Conservation (phyloP, 176 grass and related monocot species). For the Triticum turgidum region DNA sequence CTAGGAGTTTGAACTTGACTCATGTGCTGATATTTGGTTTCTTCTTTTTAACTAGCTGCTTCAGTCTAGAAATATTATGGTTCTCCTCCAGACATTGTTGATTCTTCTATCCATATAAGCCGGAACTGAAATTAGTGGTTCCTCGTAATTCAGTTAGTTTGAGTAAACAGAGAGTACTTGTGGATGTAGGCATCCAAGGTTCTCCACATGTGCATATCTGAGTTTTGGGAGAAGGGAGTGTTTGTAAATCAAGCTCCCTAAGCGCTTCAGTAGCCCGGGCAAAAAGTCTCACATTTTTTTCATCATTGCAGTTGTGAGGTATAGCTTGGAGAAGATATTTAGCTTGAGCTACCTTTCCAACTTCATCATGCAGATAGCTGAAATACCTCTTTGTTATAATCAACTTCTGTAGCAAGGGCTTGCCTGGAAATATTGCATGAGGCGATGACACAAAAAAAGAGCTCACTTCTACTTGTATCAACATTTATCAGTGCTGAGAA, state of each 20-base stretch:
- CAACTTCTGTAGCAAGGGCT: slow-evolving; percentile 58
- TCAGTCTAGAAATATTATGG: slow-evolving; percentile 40
- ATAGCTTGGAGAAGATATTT: slow-evolving; percentile 51
- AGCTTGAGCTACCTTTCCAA: slow-evolving; percentile 53
- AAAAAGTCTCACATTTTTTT: slow-evolving; percentile 49
- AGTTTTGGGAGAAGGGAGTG: too few species aligned
- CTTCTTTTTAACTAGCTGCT: slow-evolving; percentile 39
- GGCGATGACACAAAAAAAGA: neutral
- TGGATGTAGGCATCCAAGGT: too few species aligned
- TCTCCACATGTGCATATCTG: too few species aligned
- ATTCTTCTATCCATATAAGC: slow-evolving; percentile 23
- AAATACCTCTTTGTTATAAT: slow-evolving; percentile 70
- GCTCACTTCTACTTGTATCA: neutral
- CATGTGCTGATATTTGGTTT: neutral
- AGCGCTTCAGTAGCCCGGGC: slow-evolving; percentile 42
- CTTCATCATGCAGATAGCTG: slow-evolving; percentile 67
- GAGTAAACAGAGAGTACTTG: too few species aligned
- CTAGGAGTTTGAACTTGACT: slow-evolving; percentile 11
- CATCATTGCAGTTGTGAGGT: slow-evolving; percentile 32
- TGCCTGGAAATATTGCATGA: slow-evolving; percentile 33
- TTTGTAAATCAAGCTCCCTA: slow-evolving; percentile 30
- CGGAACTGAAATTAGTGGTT: neutral
- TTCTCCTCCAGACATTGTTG: slow-evolving; percentile 2
- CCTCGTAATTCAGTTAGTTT: too few species aligned
- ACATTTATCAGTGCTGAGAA: neutral